Conservation (phyloP, 1,139 yeast genomes). For the Pichia cactophila region DNA sequence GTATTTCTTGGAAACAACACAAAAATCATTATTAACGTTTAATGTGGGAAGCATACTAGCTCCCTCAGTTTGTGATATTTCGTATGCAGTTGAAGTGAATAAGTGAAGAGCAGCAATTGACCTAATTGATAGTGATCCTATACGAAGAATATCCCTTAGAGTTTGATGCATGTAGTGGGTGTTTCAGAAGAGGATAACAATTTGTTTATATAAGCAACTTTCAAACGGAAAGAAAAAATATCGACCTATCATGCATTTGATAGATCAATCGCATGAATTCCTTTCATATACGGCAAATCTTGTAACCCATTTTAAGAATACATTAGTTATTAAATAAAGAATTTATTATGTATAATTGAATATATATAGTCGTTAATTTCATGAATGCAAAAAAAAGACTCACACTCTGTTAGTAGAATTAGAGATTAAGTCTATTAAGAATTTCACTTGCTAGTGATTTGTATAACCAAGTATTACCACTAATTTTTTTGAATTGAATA, state of each 20-base stretch:
- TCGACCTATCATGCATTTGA: no score
- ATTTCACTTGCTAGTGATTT: conserved; percentile 89
- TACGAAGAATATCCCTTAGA: conserved; percentile 12
- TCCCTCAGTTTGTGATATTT: conserved; percentile 61
- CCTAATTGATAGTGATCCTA: conserved; percentile 21
- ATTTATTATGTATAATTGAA: not conserved
- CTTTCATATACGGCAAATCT: no score
- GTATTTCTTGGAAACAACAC: conserved; percentile 60
- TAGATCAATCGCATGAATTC: no score
- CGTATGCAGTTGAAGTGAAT: conserved; percentile 20
- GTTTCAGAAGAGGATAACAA: not conserved
- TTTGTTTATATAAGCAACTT: no score
- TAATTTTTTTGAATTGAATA: conserved; percentile 86
- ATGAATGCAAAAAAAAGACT: not conserved
- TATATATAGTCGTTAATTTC: not conserved
- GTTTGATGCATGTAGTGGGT: not conserved
- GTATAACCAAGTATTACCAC: conserved; percentile 95
- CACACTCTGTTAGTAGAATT: not conserved
- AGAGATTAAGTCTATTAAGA: conserved; percentile 67
- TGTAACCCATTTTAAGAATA: no score
- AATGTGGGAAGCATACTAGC: conserved; percentile 95
- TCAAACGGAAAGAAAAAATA: no score
- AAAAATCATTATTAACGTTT: conserved; percentile 67
- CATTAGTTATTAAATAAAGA: not conserved
- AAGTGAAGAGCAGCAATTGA: conserved; percentile 25